Evolutionary conservation across 768 basidiomycete species (phyloP).

Genomic region (Rhodotorula toruloides): DNA sequence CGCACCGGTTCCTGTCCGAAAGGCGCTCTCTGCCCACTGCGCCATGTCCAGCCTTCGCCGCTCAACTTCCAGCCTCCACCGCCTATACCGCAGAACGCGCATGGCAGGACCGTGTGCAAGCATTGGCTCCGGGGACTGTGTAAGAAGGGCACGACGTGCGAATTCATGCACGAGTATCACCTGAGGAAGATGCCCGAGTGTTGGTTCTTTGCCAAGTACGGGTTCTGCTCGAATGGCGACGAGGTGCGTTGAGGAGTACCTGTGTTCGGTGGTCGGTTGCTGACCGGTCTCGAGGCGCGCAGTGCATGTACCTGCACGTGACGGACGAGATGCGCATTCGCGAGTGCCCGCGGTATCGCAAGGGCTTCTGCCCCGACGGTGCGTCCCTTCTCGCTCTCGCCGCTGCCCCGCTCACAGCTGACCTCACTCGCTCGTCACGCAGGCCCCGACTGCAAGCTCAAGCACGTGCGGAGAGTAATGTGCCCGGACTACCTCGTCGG

Average conservation of each 20-base stretch:
- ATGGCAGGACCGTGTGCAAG: conserved; percentile 78
- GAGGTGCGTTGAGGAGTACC: conserved; percentile 15
- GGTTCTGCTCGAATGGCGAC: conserved; percentile 93
- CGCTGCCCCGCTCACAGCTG: not conserved
- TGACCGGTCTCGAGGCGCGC: conserved; percentile 43
- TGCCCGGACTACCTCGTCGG: conserved; percentile 88
- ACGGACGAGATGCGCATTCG: conserved; percentile 85
- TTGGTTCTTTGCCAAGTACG: conserved; percentile 97
- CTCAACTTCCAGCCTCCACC: conserved; percentile 86
- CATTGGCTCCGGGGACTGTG: conserved; percentile 97
- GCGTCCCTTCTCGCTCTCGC: conserved; percentile 36
- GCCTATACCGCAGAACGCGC: conserved; percentile 67
- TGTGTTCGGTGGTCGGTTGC: not conserved
- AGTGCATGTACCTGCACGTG: conserved; percentile 79
- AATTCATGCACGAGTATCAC: conserved; percentile 99
- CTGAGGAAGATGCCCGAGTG: conserved; percentile 96
- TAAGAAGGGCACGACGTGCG: conserved; percentile 96
- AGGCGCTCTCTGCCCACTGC: conserved; percentile 81
- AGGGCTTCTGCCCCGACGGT: conserved; percentile 95
- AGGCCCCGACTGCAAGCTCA: conserved; percentile 84
- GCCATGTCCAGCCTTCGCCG: conserved; percentile 71
- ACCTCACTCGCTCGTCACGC: conserved; percentile 17
- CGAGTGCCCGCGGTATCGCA: conserved; percentile 90
- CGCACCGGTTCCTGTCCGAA: conserved; percentile 84
- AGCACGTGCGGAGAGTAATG: conserved; percentile 83